Conservation (phyloP, 2,329 filamentous ascomycete species). For the Xylariaceae sp. region DNA sequence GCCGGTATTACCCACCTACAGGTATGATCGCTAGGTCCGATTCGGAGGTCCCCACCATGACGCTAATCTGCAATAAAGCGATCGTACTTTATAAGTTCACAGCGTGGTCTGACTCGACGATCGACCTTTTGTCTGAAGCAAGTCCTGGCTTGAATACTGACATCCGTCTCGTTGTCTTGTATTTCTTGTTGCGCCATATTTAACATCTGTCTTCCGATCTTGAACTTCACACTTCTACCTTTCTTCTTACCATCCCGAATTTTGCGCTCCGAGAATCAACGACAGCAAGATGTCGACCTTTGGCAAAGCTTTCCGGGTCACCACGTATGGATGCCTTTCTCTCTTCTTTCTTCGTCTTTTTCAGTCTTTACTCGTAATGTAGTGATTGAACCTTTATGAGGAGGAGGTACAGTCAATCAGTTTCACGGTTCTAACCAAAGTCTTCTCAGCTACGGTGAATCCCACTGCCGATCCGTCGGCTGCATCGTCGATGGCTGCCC, state of each 20-base stretch:
- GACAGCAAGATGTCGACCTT: slow-evolving; percentile 72
- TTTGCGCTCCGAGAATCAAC: not conserved
- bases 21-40: too few species aligned
- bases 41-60: too few species aligned
- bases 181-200: too few species aligned
- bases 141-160: not conserved
- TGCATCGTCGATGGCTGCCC: slow-evolving; percentile 93
- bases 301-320: slow-evolving; percentile 74
- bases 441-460: slow-evolving; percentile 64
- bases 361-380: not conserved
- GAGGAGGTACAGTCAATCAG: slow-evolving; percentile 4
- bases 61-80: too few species aligned
- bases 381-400: not conserved
- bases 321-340: slow-evolving; percentile 55
- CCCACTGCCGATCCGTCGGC: slow-evolving; percentile 86
- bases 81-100: too few species aligned
- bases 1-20: too few species aligned
- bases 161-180: too few species aligned
- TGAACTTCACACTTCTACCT: not conserved
- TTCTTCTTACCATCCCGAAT: not conserved
- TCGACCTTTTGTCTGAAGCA: not conserved
- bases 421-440: slow-evolving; percentile 6
- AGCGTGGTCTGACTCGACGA: too few species aligned
- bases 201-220: not conserved
- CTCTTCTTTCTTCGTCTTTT: not conserved